A percentile compares a stretch with the other conserved stretches of the same genome.
phyloP scores from a whole-genome alignment of 768 basidiomycete genomes.

The Clitopilus passeckerianus region DNA sequence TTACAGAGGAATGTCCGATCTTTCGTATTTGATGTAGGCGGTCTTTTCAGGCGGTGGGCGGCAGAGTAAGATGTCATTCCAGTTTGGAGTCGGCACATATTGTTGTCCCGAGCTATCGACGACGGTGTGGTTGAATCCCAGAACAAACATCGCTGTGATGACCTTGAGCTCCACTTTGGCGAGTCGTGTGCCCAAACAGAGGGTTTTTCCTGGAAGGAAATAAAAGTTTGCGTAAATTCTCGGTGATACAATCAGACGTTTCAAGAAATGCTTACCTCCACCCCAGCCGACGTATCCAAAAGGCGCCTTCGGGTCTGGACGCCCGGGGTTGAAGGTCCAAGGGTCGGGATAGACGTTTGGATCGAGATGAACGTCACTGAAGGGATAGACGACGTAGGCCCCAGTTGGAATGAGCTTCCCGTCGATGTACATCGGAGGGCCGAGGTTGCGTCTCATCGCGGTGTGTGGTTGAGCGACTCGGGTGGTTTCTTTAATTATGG shows the following conservation, averaged over 20 bases:
- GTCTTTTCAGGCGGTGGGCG: conserved; percentile 48
- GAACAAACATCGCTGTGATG: conserved; percentile 59
- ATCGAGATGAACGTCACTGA: conserved; percentile 75
- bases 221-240: conserved; percentile 4
- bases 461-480: conserved; percentile 76
- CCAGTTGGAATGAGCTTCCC: conserved; percentile 68
- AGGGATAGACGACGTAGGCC: conserved; percentile 74
- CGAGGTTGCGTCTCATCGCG: conserved; percentile 77
- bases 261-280: conserved; percentile 49
- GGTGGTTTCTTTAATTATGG: conserved; percentile 71
- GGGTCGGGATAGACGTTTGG: conserved; percentile 69
- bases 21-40: conserved; percentile 49
- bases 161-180: conserved; percentile 74
- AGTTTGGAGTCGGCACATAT: conserved; percentile 51
- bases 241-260: conserved; percentile 7
- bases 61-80: conserved; percentile 74
- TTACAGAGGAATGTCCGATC: conserved; percentile 30
- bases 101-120: conserved; percentile 49
- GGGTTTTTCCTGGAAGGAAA: conserved; percentile 50
- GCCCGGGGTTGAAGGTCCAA: conserved; percentile 70
- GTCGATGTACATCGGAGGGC: conserved; percentile 65
- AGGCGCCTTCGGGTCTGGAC: conserved; percentile 39
- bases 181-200: conserved; percentile 69
- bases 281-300: conserved; percentile 77
- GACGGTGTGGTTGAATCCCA: conserved; percentile 56